Evolutionary conservation across 2,329 filamentous ascomycete genomes (phyloP).

Genomic region (Colletotrichum sp.): DNA sequence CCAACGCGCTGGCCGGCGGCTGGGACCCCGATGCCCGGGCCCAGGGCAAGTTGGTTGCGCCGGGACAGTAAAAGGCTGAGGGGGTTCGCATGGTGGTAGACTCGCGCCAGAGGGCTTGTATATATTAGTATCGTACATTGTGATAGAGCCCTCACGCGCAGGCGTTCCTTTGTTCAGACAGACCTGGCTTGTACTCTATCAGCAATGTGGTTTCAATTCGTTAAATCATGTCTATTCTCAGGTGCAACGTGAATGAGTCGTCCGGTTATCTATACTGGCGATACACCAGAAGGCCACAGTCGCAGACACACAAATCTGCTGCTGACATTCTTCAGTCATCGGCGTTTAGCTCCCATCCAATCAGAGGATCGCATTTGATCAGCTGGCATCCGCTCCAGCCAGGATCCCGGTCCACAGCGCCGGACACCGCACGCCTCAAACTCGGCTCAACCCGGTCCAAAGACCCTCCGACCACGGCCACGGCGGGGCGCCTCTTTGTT

Average conservation of each 20-base stretch:
- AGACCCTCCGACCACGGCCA: conserved; percentile 1
- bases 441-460: background rate
- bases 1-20: conserved; percentile 78
- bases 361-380: background rate
- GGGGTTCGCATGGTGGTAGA: conserved; percentile 18
- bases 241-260: background rate
- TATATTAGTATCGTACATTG: conserved; percentile 25
- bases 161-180: conserved; percentile 16
- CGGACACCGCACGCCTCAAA: background rate
- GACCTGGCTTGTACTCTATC: background rate
- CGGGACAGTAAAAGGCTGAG: conserved; percentile 76
- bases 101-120: conserved; percentile 22
- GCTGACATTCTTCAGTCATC: background rate
- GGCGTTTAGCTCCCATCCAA: conserved; percentile 7
- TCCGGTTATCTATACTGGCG: background rate
- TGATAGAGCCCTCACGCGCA: conserved; percentile 21
- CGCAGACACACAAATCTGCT: background rate
- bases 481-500: background rate
- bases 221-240: background rate
- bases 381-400: background rate
- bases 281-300: background rate
- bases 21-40: conserved; percentile 78
- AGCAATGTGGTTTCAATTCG: background rate
- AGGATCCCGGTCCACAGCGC: conserved; percentile 5
- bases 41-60: conserved; percentile 84